Conservation (phyloP, 768 basidiomycete species). For the Lanmaoa pseudosensibilis region DNA sequence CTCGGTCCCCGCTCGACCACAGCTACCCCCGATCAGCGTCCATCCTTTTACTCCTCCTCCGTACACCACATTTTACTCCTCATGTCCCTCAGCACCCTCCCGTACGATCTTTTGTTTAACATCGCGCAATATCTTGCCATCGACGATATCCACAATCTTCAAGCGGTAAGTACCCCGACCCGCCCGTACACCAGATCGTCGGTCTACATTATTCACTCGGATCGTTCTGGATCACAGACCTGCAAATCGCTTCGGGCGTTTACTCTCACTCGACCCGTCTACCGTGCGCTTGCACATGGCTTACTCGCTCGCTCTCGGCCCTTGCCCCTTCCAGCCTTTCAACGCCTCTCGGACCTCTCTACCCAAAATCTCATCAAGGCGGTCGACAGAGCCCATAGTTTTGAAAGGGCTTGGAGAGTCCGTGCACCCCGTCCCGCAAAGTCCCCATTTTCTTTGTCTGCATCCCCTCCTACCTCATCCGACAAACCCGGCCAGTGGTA, state of each 20-base stretch:
- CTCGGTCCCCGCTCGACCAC: constrained; percentile 11
- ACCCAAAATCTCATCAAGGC: constrained; percentile 60
- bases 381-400: constrained; percentile 60
- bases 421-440: constrained; percentile 55
- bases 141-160: constrained; percentile 58
- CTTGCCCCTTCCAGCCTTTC: constrained; percentile 67
- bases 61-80: neutral
- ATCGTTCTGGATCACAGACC: constrained; percentile 41
- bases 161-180: constrained; percentile 48
- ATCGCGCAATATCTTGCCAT: constrained; percentile 63
- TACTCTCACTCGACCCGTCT: constrained; percentile 65
- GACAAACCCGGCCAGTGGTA: constrained; percentile 48
- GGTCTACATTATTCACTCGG: neutral
- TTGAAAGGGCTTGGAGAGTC: constrained; percentile 61
- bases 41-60: neutral
- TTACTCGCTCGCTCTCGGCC: constrained; percentile 67
- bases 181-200: neutral
- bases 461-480: constrained; percentile 30
- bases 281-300: constrained; percentile 60
- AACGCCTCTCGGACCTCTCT: constrained; percentile 63
- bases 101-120: constrained; percentile 71
- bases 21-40: constrained; percentile 3
- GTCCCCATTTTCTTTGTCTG: constrained; percentile 29
- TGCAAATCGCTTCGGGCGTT: constrained; percentile 62
- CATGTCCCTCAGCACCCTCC: constrained; percentile 46